A percentile compares a stretch with the other conserved stretches of the same genome.
These are phyloP conservation scores for Suhomyces kunorum DNA, from an alignment of 1,139 yeast species.

Conservation along the genomic window DNA sequence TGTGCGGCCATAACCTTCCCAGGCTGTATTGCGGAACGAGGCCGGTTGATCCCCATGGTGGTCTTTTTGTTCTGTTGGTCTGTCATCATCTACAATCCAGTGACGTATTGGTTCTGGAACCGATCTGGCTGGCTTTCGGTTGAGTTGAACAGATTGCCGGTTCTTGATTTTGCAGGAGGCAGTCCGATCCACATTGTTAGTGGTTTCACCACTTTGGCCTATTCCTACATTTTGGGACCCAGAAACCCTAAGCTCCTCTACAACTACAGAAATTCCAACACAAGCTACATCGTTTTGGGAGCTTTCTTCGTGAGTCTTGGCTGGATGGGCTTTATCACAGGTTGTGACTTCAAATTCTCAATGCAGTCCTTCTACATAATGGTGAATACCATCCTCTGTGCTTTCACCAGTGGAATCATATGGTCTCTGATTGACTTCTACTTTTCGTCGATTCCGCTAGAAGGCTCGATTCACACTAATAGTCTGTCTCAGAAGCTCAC, in stretches of 20 bases:
- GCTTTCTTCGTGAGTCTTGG: slow-evolving; percentile 44
- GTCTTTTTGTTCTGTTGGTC: slow-evolving; percentile 59
- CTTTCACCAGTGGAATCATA: slow-evolving; percentile 37
- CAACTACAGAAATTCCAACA: slow-evolving; percentile 41
- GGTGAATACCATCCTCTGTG: slow-evolving; percentile 38
- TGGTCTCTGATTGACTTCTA: slow-evolving; percentile 46
- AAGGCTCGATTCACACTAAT: slow-evolving; percentile 16
- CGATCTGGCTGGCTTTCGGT: slow-evolving; percentile 56
- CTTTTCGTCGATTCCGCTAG: slow-evolving; percentile 42
- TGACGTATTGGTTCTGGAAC: slow-evolving; percentile 70
- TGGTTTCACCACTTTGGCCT: slow-evolving; percentile 61
- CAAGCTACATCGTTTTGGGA: slow-evolving; percentile 53
- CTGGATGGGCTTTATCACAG: slow-evolving; percentile 49
- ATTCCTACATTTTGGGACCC: slow-evolving; percentile 60
- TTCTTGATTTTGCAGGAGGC: slow-evolving; percentile 67
- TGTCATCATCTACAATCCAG: slow-evolving; percentile 59
- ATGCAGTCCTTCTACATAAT: slow-evolving; percentile 35
- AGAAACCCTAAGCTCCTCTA: slow-evolving; percentile 42
- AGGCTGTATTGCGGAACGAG: slow-evolving; percentile 59
- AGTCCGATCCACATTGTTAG: slow-evolving; percentile 63
- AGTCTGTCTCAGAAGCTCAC: neutral
- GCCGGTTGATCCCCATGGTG: slow-evolving; percentile 53
- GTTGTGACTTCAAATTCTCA: slow-evolving; percentile 46
- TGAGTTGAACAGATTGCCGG: slow-evolving; percentile 43
- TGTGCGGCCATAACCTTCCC: slow-evolving; percentile 59